A percentile compares a stretch with the other conserved stretches of the same genome.
These are phyloP conservation scores for Lentinula sp. DNA, from an alignment of 768 basidiomycete genomes.

Conservation along the genomic window DNA sequence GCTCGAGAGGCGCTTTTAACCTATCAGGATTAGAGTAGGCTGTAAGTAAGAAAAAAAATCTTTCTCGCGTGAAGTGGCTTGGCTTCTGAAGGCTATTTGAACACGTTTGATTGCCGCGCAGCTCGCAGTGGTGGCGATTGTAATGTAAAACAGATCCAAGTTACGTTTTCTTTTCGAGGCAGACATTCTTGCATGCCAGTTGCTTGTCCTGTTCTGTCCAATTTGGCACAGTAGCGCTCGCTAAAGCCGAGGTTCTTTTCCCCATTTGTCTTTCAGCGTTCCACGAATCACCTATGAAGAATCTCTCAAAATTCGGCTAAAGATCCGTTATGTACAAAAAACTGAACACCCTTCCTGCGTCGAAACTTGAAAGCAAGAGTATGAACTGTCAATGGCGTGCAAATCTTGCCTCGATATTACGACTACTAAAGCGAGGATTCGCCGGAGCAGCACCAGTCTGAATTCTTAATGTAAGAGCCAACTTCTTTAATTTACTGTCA, in stretches of 20 bases:
- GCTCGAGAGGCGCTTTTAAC: not conserved
- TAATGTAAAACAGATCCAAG: not conserved
- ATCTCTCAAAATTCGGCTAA: not conserved
- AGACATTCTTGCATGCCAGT: not conserved
- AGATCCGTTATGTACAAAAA: not conserved
- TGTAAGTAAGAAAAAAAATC: not conserved
- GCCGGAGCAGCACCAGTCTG: not conserved
- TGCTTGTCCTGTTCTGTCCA: not conserved
- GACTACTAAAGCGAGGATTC: not conserved
- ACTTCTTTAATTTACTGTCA: not conserved
- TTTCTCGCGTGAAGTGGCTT: not conserved
- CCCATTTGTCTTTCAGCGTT: not conserved
- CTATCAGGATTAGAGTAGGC: not conserved
- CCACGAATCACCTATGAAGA: not conserved
- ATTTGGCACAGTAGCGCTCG: not conserved
- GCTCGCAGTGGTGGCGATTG: not conserved
- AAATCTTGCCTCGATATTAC: not conserved
- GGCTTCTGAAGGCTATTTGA: constrained; percentile 2
- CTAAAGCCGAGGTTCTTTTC: not conserved
- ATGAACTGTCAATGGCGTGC: not conserved
- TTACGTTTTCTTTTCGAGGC: not conserved
- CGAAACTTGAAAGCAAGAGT: not conserved
- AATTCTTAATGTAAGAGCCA: not conserved
- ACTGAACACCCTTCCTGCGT: not conserved
- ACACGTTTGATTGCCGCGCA: constrained; percentile 6